phyloP scores from a whole-genome alignment of 352 stramenopile species.

The Globisporangium irregulare region DNA sequence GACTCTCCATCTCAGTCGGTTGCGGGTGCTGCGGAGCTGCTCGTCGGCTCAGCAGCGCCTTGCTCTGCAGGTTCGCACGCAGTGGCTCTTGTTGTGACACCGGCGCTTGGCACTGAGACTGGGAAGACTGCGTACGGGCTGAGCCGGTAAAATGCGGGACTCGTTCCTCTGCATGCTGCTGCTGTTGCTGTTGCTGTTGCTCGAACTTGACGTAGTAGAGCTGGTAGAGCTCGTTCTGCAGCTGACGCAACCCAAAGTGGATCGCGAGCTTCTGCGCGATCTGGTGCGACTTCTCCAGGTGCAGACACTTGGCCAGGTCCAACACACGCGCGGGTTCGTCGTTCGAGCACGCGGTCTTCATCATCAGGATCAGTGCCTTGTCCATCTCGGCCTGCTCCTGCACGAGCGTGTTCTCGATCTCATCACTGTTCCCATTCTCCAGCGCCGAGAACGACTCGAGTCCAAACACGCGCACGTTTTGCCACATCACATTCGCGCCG shows the following conservation, averaged over 20 bases:
- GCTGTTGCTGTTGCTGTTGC: conserved; percentile 19
- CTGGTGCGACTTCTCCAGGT: conserved; percentile 79
- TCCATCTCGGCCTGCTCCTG: conserved; percentile 78
- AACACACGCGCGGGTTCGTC: conserved; percentile 68
- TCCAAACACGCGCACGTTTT: conserved; percentile 49
- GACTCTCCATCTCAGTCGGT: not conserved
- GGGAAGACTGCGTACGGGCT: not conserved
- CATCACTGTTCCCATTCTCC: not conserved
- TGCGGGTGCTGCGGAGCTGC: not conserved
- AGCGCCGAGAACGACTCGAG: conserved; percentile 23
- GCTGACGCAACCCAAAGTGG: conserved; percentile 70
- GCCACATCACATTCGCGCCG: conserved; percentile 56
- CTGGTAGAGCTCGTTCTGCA: conserved; percentile 72
- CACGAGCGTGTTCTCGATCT: conserved; percentile 29
- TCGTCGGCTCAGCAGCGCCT: conserved; percentile 19
- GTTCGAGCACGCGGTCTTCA: conserved; percentile 70
- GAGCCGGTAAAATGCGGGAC: not conserved
- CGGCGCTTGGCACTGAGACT: conserved; percentile 1
- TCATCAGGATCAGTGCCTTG: conserved; percentile 81
- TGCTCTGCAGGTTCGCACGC: conserved; percentile 14
- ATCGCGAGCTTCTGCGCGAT: conserved; percentile 82
- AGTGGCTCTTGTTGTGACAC: conserved; percentile 3
- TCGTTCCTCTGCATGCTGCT: conserved; percentile 13
- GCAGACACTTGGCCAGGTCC: conserved; percentile 77
- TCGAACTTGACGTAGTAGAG: conserved; percentile 70